Evolutionary conservation across 495 filamentous ascomycete genomes (phyloP), one percentile per base, ranked within the genome.

Genomic region (Trichoderma orchidacearum): DNA sequence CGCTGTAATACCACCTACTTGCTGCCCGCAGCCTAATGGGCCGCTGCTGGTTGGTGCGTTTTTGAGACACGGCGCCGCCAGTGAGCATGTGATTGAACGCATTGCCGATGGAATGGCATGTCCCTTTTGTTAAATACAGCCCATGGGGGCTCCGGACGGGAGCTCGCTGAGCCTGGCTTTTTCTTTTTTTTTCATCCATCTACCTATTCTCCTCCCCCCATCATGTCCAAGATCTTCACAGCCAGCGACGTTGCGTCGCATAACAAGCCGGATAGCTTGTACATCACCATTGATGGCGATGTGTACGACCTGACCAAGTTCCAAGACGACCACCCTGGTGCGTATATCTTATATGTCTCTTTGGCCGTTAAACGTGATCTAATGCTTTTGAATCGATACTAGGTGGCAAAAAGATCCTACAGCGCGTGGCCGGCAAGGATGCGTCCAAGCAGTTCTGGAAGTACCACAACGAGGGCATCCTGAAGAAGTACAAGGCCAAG

Each of bases 361-460:
- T 31, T 1, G 18, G n/a, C 8, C 8, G n/a, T n/a, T 51, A 17
- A 51, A 51, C n/a, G 9, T 51, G 9, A 8, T 8, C 25, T 51
- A 18, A 8, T 7, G 9, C 48, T 51, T 18, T 51, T 51, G 8
- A 35, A n/a, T 8, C 32, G 8, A 8, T 35, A n/a, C 32, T 65
- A 85, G 89, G 91, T 71, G 92, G 93, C 63, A 95, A 97, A 81
- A 98, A 97, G 75, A 98, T 99, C 69, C 83, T 99, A 55, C 84
- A 89, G 63, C 77, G 92, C 57, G 90, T 97, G 15, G 93, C 84
- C 48, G 93, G 93, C 62, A 99, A 97, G 69, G 94, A 99, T 62
- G 93, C 93, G 17, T 91, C 88, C 27, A 92, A 94, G 71, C 94
- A 95, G 67, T 99, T 99, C 76, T 99, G 93, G 93, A 99, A 97